Evolutionary conservation across 352 stramenopile species (phyloP), one percentile per base, ranked within the genome.

Genomic region (Nothophytophthora sp.): DNA sequence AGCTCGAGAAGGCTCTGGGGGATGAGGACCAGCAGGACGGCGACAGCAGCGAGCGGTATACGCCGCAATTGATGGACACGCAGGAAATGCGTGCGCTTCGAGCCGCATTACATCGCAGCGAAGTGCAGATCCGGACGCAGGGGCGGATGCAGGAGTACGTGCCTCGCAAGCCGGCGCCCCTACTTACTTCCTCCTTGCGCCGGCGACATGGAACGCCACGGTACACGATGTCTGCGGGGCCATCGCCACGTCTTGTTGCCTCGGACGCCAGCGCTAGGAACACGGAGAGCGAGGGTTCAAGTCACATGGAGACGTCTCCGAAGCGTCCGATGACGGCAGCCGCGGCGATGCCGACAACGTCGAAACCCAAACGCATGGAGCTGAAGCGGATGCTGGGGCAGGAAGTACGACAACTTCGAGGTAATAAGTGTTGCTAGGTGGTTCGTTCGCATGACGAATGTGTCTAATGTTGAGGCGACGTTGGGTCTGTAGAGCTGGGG

Each of bases 41-140:
- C 8, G 48, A 62, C n/a, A 45, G 47, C 7, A 22, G 24, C 8
- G 39, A 44, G 5, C 13, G 32, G 11, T 88, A 86, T 45, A 67
- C 50, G 4, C 60, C 73, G 12, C 69, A 81, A 45, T 46, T 86
- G 33, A 88, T 89, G 78, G 73, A 89, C 46, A 71, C 55, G 5
- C 44, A 60, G 12, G 73, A 72, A 33, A 83, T 88, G 48, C 57
- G 63, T 4, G 28, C 54, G 28, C 44, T 90, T 40, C 69, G 75
- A n/a, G 40, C 39, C 33, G 52, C 66, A 13, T 43, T 88, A 18
- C 44, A 48, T 2, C 67, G 73, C 10, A 80, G 51, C 12, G 69
- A 85, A 32, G 36, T 46, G 2, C 66, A 76, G 16, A 56, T 88
- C 11, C 40, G 66, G 28, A 55, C 59, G 18, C 61, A 86, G 15